These are phyloP conservation scores for Kodamaea sp. DNA, from an alignment of 1,139 yeast genomes.

Conservation along the genomic window DNA sequence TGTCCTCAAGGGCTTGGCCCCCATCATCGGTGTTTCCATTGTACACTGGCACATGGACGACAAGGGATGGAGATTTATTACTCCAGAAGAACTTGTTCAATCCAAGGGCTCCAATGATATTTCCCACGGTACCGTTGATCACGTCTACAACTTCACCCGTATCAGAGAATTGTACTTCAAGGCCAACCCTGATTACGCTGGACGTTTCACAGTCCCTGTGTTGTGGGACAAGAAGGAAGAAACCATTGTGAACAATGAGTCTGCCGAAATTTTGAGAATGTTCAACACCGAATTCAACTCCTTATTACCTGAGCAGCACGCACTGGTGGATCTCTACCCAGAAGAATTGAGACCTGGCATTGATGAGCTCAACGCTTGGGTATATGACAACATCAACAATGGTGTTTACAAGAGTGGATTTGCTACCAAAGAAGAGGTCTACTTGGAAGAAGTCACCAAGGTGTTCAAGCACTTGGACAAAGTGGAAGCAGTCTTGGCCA, in stretches of 20 bases:
- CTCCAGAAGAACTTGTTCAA: constrained; percentile 26
- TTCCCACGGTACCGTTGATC: constrained; percentile 65
- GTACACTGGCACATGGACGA: constrained; percentile 89
- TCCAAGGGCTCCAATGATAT: constrained; percentile 34
- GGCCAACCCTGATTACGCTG: constrained; percentile 73
- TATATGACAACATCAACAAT: constrained; percentile 82
- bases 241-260: constrained; percentile 88
- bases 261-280: constrained; percentile 85
- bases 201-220: constrained; percentile 89
- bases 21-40: constrained; percentile 64
- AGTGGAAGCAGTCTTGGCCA: constrained; percentile 63
- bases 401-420: constrained; percentile 96
- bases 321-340: constrained; percentile 67
- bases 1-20: constrained; percentile 72
- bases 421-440: constrained; percentile 81
- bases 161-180: constrained; percentile 72
- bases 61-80: constrained; percentile 82
- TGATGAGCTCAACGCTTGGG: constrained; percentile 82
- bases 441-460: constrained; percentile 66
- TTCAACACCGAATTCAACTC: constrained; percentile 68
- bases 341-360: constrained; percentile 51
- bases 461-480: constrained; percentile 74
- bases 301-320: constrained; percentile 37
- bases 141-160: constrained; percentile 57
- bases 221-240: constrained; percentile 83